Conservation (phyloP, 2,329 filamentous ascomycete species). For the Pseudogymnoascus sp. region DNA sequence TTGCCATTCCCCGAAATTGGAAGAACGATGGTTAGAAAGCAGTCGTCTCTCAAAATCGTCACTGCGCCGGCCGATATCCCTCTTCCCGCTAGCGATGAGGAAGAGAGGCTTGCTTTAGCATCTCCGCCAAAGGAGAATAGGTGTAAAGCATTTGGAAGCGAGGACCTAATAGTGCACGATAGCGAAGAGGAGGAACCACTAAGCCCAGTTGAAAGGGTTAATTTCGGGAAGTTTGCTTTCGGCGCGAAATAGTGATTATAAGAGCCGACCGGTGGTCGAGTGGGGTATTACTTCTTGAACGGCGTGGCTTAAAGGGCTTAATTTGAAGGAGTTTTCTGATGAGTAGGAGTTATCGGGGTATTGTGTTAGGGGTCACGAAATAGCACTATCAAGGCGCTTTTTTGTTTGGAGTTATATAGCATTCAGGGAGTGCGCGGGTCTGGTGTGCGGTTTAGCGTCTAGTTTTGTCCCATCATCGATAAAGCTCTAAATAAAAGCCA, state of each 20-base stretch:
- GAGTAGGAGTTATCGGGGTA: not conserved
- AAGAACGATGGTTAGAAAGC: not conserved
- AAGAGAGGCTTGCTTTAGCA: constrained; percentile 18
- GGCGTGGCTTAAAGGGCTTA: not conserved
- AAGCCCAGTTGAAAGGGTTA: constrained; percentile 14
- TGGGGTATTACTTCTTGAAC: not conserved
- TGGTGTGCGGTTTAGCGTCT: not conserved
- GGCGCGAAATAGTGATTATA: not conserved
- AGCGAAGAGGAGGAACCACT: constrained; percentile 35
- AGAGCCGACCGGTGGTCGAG: too few species aligned
- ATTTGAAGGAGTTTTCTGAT: not conserved
- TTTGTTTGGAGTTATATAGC: not conserved
- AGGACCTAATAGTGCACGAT: constrained; percentile 42
- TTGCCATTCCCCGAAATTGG: constrained; percentile 24
- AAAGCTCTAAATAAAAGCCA: not conserved
- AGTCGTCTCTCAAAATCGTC: constrained; percentile 21
- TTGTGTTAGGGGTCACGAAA: not conserved
- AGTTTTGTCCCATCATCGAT: not conserved
- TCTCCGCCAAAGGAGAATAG: constrained; percentile 15
- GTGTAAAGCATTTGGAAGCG: constrained; percentile 33
- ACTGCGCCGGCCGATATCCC: constrained; percentile 31
- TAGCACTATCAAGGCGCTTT: not conserved
- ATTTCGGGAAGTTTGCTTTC: not conserved
- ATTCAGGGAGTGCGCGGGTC: not conserved
- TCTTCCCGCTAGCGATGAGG: constrained; percentile 21